Percentiles rank a stretch among this genome's conserved stretches.
Evolutionary conservation across 2,329 filamentous ascomycete genomes (phyloP).

Genomic region (Sphaerulina musiva): DNA sequence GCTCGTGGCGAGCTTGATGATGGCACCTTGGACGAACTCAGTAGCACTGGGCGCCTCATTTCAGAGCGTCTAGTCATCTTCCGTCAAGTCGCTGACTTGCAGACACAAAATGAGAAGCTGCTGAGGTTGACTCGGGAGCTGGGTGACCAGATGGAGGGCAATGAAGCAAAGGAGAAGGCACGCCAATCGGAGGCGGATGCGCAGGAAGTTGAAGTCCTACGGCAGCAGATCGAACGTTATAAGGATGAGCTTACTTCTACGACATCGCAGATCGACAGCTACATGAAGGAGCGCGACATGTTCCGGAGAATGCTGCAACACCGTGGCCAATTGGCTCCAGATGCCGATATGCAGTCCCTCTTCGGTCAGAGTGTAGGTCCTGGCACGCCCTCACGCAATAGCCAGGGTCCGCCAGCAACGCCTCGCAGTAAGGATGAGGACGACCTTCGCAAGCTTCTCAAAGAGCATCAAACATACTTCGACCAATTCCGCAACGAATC

Average conservation of each 20-base stretch:
- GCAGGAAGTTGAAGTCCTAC: slow-evolving; percentile 63
- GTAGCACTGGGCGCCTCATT: slow-evolving; percentile 81
- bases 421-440: slow-evolving; percentile 54
- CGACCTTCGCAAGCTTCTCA: slow-evolving; percentile 69
- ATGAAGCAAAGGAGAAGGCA: slow-evolving; percentile 64
- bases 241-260: slow-evolving; percentile 81
- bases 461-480: slow-evolving; percentile 82
- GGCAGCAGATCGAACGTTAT: slow-evolving; percentile 67
- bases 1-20: slow-evolving; percentile 69
- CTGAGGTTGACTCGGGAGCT: slow-evolving; percentile 76
- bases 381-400: slow-evolving; percentile 41
- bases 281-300: slow-evolving; percentile 93
- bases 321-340: slow-evolving; percentile 54
- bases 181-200: slow-evolving; percentile 50
- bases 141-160: slow-evolving; percentile 82
- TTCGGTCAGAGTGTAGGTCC: slow-evolving; percentile 62
- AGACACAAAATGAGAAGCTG: slow-evolving; percentile 80
- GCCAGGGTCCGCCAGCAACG: slow-evolving; percentile 35
- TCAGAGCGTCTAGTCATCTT: slow-evolving; percentile 85
- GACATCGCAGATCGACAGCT: slow-evolving; percentile 78
- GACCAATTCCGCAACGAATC: slow-evolving; percentile 85
- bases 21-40: slow-evolving; percentile 64
- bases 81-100: slow-evolving; percentile 75
- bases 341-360: slow-evolving; percentile 57
- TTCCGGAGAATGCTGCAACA: slow-evolving; percentile 91